Conservation (phyloP, 2,329 filamentous ascomycete genomes). For the Rosellinia necatrix region DNA sequence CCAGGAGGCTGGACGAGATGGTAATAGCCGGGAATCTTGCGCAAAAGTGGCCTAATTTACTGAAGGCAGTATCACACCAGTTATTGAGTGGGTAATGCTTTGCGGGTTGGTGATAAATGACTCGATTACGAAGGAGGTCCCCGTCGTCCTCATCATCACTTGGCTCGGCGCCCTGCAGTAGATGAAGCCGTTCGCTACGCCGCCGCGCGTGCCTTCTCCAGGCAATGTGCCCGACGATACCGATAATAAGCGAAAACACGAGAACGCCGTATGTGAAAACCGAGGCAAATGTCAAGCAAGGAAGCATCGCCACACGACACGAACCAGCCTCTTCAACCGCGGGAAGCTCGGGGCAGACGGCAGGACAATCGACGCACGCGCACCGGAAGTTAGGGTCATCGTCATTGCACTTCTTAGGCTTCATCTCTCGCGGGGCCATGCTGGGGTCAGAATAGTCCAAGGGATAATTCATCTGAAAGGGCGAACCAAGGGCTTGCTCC, state of each 20-base stretch:
- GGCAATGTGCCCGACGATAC: constrained; percentile 73
- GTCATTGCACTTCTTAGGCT: constrained; percentile 86
- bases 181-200: constrained; percentile 79
- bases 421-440: constrained; percentile 76
- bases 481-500: constrained; percentile 88
- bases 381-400: constrained; percentile 84
- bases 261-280: constrained; percentile 83
- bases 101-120: constrained; percentile 78
- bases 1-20: constrained; percentile 73
- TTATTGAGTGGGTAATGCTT: constrained; percentile 84
- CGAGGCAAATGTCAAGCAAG: constrained; percentile 90
- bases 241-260: constrained; percentile 67
- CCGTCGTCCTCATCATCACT: constrained; percentile 96
- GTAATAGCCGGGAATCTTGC: constrained; percentile 85
- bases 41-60: constrained; percentile 76
- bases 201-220: constrained; percentile 75
- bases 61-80: constrained; percentile 79
- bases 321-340: constrained; percentile 70
- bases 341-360: constrained; percentile 81
- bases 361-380: constrained; percentile 90
- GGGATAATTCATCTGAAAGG: constrained; percentile 97
- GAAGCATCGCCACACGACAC: constrained; percentile 85
- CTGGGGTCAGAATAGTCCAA: constrained; percentile 62
- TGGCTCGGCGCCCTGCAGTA: constrained; percentile 81
- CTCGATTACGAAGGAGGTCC: constrained; percentile 76